Evolutionary conservation across 257 asterid genomes (phyloP).

Genomic region (Gardenia jasminoides): DNA sequence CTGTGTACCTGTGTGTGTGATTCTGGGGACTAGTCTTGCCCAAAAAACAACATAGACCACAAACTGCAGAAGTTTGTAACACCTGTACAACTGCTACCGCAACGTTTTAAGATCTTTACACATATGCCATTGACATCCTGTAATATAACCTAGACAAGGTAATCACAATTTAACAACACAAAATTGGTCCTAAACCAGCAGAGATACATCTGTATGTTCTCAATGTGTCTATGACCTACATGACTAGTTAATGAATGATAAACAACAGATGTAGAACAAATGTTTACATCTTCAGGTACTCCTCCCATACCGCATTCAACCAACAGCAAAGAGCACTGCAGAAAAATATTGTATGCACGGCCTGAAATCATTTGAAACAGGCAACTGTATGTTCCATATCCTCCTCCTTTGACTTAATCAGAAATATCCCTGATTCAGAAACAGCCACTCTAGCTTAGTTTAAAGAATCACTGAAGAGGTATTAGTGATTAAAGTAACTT

Average conservation of each 20-base stretch:
- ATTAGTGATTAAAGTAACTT: not conserved
- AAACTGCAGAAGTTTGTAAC: too few species aligned
- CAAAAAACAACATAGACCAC: too few species aligned
- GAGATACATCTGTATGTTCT: not conserved
- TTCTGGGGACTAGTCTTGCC: too few species aligned
- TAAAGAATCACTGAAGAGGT: not conserved
- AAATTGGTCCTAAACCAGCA: not conserved
- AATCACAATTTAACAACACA: not conserved
- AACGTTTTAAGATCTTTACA: not conserved
- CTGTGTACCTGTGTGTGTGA: too few species aligned
- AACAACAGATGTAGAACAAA: not conserved
- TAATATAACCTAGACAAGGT: not conserved
- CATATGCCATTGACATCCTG: not conserved
- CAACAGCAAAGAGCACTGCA: not conserved
- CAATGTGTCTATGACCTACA: not conserved
- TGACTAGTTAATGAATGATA: not conserved
- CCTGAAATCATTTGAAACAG: not conserved
- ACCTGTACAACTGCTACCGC: not conserved
- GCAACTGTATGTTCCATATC: slow-evolving; percentile 25
- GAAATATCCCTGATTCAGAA: slow-evolving; percentile 38
- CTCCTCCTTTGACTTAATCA: slow-evolving; percentile 28
- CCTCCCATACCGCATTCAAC: not conserved
- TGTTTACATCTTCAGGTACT: not conserved
- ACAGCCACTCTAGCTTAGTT: not conserved
- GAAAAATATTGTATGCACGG: not conserved